phyloP scores from a whole-genome alignment of 2,329 filamentous ascomycete species.

The Hypomyces perniciosus region DNA sequence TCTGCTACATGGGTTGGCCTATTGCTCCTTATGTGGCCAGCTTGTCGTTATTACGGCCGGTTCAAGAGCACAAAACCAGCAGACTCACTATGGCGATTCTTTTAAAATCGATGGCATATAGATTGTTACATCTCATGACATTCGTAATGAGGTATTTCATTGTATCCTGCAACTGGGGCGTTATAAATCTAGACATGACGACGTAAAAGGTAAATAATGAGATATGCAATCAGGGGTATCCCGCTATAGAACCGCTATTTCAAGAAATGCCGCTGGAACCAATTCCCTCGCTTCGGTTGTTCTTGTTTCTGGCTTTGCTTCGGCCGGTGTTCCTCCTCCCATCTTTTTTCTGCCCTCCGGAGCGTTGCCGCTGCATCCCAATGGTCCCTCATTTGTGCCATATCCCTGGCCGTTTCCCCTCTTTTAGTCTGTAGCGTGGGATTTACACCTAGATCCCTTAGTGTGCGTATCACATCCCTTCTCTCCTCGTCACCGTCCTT shows the following conservation, averaged over 20 bases:
- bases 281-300: constrained; percentile 7
- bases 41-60: constrained; percentile 35
- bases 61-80: constrained; percentile 37
- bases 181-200: not conserved
- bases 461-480: constrained; percentile 24
- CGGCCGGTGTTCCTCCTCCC: constrained; percentile 26
- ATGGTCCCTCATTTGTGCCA: constrained; percentile 27
- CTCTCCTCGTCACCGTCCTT: constrained; percentile 26
- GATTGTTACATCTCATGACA: no score
- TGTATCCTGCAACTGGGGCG: no score
- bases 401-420: constrained; percentile 24
- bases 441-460: constrained; percentile 26
- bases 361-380: constrained; percentile 28
- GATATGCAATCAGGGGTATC: no score
- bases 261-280: constrained; percentile 24
- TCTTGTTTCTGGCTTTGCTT: not conserved
- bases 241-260: constrained; percentile 10
- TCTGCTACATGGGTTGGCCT: constrained; percentile 30
- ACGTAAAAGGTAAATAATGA: no score
- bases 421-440: constrained; percentile 23
- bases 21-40: constrained; percentile 35
- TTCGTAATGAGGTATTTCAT: no score
- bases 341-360: constrained; percentile 28
- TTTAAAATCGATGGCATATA: constrained; percentile 21
- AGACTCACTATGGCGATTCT: constrained; percentile 43